Percentiles rank a stretch among this genome's conserved stretches.
These are phyloP conservation scores for Rhodotorula babjevae DNA, from an alignment of 768 basidiomycete genomes.

Conservation along the genomic window DNA sequence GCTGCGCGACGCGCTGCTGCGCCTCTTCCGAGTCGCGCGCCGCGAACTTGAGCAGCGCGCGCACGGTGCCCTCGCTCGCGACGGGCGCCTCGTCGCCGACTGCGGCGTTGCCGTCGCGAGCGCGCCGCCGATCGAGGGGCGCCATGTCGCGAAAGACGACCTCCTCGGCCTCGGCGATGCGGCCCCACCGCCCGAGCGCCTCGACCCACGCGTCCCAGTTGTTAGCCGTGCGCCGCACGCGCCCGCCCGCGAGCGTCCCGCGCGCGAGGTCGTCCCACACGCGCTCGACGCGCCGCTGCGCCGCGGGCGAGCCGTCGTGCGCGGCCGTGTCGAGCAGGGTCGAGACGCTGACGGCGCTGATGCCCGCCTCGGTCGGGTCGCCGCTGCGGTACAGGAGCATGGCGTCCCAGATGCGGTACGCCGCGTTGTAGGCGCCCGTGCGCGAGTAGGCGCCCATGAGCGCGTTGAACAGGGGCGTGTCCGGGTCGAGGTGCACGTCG, in stretches of 20 bases:
- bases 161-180: conserved; percentile 63
- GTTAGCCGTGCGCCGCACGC: conserved; percentile 55
- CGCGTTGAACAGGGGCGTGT: conserved; percentile 68
- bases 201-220: conserved; percentile 83
- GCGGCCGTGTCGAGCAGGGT: conserved; percentile 84
- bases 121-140: background rate
- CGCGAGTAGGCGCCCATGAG: conserved; percentile 85
- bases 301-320: conserved; percentile 52
- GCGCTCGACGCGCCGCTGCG: conserved; percentile 52
- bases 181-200: conserved; percentile 69
- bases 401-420: conserved; percentile 71
- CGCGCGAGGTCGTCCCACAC: conserved; percentile 56
- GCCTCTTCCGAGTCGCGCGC: conserved; percentile 1
- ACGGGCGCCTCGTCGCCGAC: background rate
- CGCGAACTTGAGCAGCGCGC: conserved; percentile 32
- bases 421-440: conserved; percentile 65
- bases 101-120: background rate
- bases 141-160: conserved; percentile 63
- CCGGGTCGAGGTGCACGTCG: conserved; percentile 69
- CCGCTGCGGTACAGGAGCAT: conserved; percentile 50
- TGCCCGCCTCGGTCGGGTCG: conserved; percentile 49
- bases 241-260: conserved; percentile 2
- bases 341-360: conserved; percentile 64
- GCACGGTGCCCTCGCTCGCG: conserved; percentile 18
- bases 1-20: background rate